A percentile compares a stretch with the other conserved stretches of the same genome.
Evolutionary conservation across 2,329 filamentous ascomycete species (phyloP).

Genomic region (Rhynchosporium graminicola): DNA sequence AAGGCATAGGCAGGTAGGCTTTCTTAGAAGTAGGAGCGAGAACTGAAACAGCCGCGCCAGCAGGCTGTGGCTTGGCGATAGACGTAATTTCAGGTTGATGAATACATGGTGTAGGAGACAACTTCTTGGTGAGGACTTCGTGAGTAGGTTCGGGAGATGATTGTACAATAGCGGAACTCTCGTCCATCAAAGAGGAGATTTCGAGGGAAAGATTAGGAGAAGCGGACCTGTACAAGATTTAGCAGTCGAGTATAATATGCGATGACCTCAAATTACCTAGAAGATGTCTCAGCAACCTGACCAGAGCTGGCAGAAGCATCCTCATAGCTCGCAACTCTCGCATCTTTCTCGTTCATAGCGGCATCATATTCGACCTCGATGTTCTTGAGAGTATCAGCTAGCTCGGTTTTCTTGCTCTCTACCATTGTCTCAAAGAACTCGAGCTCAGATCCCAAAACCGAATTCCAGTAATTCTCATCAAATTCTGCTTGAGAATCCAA

Average conservation of each 20-base stretch:
- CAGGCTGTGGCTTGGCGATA: background rate
- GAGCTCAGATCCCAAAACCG: slow-evolving; percentile 4
- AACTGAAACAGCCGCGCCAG: background rate
- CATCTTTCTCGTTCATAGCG: background rate
- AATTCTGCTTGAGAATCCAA: background rate
- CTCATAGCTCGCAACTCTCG: background rate
- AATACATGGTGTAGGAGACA: background rate
- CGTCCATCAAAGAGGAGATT: background rate
- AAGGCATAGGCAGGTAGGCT: background rate
- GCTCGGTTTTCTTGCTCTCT: background rate
- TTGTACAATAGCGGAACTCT: background rate
- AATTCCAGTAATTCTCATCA: slow-evolving; percentile 1
- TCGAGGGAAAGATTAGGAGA: background rate
- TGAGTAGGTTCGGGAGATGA: background rate
- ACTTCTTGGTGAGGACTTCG: background rate
- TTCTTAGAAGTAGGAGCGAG: background rate
- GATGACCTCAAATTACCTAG: no score
- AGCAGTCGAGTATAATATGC: background rate
- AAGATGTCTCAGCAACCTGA: no score
- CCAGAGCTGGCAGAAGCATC: background rate
- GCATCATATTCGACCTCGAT: background rate
- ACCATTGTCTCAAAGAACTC: background rate
- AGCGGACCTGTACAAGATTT: background rate
- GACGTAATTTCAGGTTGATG: background rate
- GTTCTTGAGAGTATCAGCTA: background rate